Evolutionary conservation across 1,139 yeast genomes (phyloP).

Genomic region (Lizanozyma gosingica): DNA sequence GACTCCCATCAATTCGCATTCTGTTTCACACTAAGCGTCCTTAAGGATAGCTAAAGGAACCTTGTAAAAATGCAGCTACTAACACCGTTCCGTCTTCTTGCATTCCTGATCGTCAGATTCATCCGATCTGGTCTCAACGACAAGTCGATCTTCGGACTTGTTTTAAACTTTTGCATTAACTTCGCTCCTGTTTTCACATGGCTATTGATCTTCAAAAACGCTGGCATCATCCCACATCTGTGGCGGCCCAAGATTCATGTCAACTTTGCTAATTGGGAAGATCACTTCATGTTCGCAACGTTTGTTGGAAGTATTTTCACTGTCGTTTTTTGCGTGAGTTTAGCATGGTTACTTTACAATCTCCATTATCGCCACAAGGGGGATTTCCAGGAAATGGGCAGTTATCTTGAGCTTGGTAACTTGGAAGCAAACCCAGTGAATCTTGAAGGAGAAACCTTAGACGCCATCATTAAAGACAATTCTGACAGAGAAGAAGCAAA

Average conservation of each 20-base stretch:
- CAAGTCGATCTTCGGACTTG: conserved; percentile 25
- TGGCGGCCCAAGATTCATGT: conserved; percentile 51
- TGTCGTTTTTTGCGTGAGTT: conserved; percentile 7
- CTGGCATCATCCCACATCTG: conserved; percentile 47
- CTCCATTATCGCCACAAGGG: neutral
- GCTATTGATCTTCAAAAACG: conserved; percentile 53
- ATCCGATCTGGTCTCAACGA: conserved; percentile 29
- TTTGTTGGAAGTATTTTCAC: conserved; percentile 10
- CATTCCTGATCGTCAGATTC: conserved; percentile 9
- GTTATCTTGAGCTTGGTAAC: neutral
- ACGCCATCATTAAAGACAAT: neutral
- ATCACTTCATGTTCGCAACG: conserved; percentile 24
- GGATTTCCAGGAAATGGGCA: neutral
- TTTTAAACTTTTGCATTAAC: conserved; percentile 37
- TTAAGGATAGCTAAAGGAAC: too few relatives aligned
- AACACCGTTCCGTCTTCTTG: conserved; percentile 2
- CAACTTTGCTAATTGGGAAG: conserved; percentile 32
- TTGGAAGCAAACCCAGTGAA: neutral
- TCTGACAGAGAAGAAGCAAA: neutral
- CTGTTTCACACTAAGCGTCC: too few relatives aligned
- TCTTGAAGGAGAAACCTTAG: neutral
- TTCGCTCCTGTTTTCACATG: conserved; percentile 49
- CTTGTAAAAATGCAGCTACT: neutral
- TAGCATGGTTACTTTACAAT: conserved; percentile 6
- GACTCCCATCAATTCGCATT: too few relatives aligned